Evolutionary conservation across 495 filamentous ascomycete genomes (phyloP), one percentile per base, ranked within the genome.

Genomic region (Xylaria curta): DNA sequence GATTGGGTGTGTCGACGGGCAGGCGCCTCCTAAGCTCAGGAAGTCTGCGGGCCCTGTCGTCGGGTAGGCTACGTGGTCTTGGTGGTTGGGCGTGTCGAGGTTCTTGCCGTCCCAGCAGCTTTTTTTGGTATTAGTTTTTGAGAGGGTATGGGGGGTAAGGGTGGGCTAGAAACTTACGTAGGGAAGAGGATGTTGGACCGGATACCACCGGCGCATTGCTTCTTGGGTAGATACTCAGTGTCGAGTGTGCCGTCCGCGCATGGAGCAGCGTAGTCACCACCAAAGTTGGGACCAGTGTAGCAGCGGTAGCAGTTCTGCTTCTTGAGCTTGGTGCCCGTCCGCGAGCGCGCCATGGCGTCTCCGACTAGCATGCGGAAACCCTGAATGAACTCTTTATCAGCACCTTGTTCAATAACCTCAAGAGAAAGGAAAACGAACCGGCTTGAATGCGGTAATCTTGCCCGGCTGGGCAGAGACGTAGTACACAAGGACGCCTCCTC

Each of bases 41-140:
- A 85, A 85, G 51, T 81, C 82, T 47, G 89, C 83, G 19, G 85
- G 86, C 12, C 84, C 83, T 5, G 73, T 69, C 0, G 75, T 74
- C 0, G 82, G 82, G 73, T 86, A 85, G 36, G 84, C 78, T 0
- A 86, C 82, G 78, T 87, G 85, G 80, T 81, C 79, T 71, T 83
- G 76, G 80, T 87, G 85, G 84, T 87, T 83, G 38, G 85, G 83
- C 59, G 77, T 81, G 82, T 87, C 85, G 72, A 87, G 80, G 77
- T 86, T 86, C 75, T 83, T 82, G 68, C 85, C 85, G 70, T 87
- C 84, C 85, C 85, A 87, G 85, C 85, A 87, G 54, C 80, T 85
- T 24, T n/a, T 36, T 60, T n/a, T 28, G 26, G 5, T 3, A 19
- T 36, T 60, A 60, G 33, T 60, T 38, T 60, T 19, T n/a, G 6